Evolutionary conservation across 257 asterid species (phyloP).

Genomic region (Forsythia suspensa): DNA sequence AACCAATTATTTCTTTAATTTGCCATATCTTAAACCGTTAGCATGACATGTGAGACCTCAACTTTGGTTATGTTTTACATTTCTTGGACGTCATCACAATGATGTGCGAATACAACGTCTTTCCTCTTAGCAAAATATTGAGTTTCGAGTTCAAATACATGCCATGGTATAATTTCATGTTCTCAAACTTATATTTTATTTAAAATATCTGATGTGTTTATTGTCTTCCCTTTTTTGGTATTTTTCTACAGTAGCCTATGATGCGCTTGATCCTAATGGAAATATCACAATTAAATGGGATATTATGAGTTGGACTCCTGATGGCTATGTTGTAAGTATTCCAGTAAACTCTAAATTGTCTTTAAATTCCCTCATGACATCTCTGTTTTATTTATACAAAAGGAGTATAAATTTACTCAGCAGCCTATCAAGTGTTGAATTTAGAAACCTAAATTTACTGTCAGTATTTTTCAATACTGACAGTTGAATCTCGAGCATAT

Average conservation of each 20-base stretch:
- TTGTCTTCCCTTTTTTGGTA: neutral
- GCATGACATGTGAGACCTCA: neutral
- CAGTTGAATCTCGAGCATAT: neutral
- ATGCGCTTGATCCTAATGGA: conserved; percentile 63
- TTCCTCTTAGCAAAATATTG: neutral
- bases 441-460: neutral
- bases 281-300: conserved; percentile 69
- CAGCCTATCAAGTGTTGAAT: neutral
- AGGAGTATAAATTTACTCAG: neutral
- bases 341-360: neutral
- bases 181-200: neutral
- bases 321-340: conserved; percentile 60
- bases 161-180: neutral
- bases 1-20: too few species aligned
- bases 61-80: neutral
- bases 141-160: neutral
- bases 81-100: neutral
- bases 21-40: too few species aligned
- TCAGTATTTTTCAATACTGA: neutral
- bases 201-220: neutral
- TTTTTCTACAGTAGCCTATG: conserved; percentile 46
- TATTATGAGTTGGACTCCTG: conserved; percentile 56
- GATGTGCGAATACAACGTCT: neutral
- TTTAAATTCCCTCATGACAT: neutral
- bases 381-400: neutral